phyloP scores from a whole-genome alignment of 2,329 filamentous ascomycete species.

The Pseudogymnoascus sp. region DNA sequence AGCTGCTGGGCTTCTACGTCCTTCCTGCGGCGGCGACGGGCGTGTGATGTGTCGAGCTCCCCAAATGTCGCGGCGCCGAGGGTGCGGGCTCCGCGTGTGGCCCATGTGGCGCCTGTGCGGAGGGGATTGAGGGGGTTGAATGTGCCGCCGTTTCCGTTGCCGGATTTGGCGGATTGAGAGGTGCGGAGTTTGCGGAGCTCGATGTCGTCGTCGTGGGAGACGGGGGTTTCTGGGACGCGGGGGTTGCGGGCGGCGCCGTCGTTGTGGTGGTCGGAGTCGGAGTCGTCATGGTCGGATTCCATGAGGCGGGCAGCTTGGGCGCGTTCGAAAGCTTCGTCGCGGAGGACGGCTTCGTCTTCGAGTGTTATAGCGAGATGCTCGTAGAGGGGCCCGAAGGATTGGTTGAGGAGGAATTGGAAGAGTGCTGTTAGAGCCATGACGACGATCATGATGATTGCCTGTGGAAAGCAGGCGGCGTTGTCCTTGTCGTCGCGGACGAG shows the following conservation, averaged over 20 bases:
- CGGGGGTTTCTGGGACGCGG: neutral
- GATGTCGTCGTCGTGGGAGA: conserved; percentile 1
- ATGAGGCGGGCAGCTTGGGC: conserved; percentile 68
- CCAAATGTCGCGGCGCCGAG: neutral
- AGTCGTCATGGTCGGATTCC: conserved; percentile 48
- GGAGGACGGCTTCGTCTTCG: conserved; percentile 88
- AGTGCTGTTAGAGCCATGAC: conserved; percentile 62
- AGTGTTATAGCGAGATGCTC: conserved; percentile 89
- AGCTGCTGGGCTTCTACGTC: conserved; percentile 68
- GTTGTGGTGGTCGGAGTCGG: neutral
- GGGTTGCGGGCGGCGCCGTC: neutral
- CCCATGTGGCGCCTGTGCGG: neutral
- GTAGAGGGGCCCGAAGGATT: conserved; percentile 77
- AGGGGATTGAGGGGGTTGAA: conserved; percentile 18
- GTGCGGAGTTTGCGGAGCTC: conserved; percentile 4
- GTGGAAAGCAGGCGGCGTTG: conserved; percentile 57
- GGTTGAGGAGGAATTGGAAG: conserved; percentile 77
- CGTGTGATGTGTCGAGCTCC: neutral
- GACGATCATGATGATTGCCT: conserved; percentile 81
- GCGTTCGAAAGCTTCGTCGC: conserved; percentile 81
- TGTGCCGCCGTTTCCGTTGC: conserved; percentile 23
- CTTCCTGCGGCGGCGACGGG: conserved; percentile 26
- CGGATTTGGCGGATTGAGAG: conserved; percentile 13
- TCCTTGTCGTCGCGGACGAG: conserved; percentile 55
- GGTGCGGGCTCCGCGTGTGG: conserved; percentile 20